Base-by-base conservation (phyloP, 305 asterid species). In the Solanum hybrid region DNA sequence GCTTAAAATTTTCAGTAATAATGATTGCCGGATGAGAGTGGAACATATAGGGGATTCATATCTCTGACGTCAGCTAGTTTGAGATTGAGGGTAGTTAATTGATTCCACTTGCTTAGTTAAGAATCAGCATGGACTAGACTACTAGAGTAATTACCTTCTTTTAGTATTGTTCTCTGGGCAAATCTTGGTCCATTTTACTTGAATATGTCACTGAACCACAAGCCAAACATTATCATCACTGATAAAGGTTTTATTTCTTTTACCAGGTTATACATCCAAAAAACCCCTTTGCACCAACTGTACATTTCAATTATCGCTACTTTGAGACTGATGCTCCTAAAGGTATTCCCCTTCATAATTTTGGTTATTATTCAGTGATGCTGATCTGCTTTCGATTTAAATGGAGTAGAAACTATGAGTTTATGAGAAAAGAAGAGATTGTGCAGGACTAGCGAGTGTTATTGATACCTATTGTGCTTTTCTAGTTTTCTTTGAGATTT, bases 251-350 rank as follows among this genome's bases (percentile, higher is more conserved):
- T 7, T 36, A 89, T 41, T 83, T 85, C n/a, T 13, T 88, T 89
- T 81, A 79, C 73, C 94, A 96, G 98, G 98, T 97, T 93, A 94
- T 97, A 91, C 99, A 97, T 92, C 99, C 98, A 37, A 95, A 94
- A 91, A 97, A 97, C 79, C 99, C 99, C 36, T 97, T 96, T 94
- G 99, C 99, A 77, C 99, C 99, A 31, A 97, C 99, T 22, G 88
- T 97, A 94, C 99, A 97, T 93, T 96, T 97, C 88, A 97, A 97
- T 91, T 97, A 97, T 91, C 96, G 98, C 29, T 97, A 97, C 92
- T 97, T 97, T 89, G 98, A 97, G 95, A 97, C 98, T 15, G 98
- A 97, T 93, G 95, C 99, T 78, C 96, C 98, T 9, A 91, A 95
- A 94, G 99, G 99, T 97, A 94, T 41, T 82, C 15, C 87, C 14